These are phyloP conservation scores for Leccinum fallax DNA, from an alignment of 1,284 basidiomycete species.

Conservation along the genomic window DNA sequence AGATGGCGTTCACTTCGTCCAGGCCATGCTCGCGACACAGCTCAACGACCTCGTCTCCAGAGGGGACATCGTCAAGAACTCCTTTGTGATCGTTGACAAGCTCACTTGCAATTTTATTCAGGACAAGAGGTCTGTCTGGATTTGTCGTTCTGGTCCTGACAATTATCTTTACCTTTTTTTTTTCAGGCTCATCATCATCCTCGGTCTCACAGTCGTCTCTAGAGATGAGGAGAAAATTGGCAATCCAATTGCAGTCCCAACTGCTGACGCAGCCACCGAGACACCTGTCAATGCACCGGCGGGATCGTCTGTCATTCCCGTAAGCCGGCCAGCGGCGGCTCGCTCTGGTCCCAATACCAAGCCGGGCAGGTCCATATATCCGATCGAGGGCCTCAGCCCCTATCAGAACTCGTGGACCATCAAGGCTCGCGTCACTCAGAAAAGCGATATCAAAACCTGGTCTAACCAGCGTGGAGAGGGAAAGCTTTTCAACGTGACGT, in stretches of 20 bases:
- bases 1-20: conserved; percentile 83
- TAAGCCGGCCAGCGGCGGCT: conserved; percentile 18
- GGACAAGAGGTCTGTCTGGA: conserved; percentile 64
- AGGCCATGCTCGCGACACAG: conserved; percentile 95
- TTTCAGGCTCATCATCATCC: conserved; percentile 81
- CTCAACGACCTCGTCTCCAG: conserved; percentile 79
- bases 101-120: conserved; percentile 87
- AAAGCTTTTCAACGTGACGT: conserved; percentile 90
- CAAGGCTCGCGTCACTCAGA: conserved; percentile 91
- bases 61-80: conserved; percentile 70
- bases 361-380: conserved; percentile 58
- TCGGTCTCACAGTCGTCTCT: conserved; percentile 65
- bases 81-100: conserved; percentile 74
- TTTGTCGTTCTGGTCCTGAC: conserved; percentile 24
- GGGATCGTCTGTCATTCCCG: conserved; percentile 13
- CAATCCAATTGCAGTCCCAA: conserved; percentile 53
- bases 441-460: conserved; percentile 89
- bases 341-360: conserved; percentile 34
- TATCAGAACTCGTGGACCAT: conserved; percentile 99
- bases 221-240: conserved; percentile 74
- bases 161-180: conserved; percentile 8
- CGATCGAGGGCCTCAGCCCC: conserved; percentile 94
- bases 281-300: conserved; percentile 9
- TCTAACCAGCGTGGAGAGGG: conserved; percentile 93
- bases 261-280: neutral